Evolutionary conservation across 345 rosid species (phyloP), one percentile per base, ranked within the genome.

Genomic region (Cardamine resedifolia): DNA sequence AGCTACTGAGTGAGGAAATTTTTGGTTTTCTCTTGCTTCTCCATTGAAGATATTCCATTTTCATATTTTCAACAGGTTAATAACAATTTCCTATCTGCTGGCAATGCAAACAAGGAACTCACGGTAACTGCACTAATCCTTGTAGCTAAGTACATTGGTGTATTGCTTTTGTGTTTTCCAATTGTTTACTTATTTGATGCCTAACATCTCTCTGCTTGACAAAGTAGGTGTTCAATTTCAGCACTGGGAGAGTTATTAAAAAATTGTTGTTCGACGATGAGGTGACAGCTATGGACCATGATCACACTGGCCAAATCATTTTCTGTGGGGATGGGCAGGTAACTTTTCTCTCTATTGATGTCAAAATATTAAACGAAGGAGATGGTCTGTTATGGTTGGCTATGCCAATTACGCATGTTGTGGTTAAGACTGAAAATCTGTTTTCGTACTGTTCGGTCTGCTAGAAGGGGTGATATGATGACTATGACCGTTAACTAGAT

Each of bases 321-420:
- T 95, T 95, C 84, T 91, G 99, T 61, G 96, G 99, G 33, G 99
- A 95, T 84, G 90, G 81, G 20, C 90, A 84, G 88, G 99, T 87
- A 56, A 70, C 10, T 43, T 36, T 70, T 64, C 68, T 47, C n/a
- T 61, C 9, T 48, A 55, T 28, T 21, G 28, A 52, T 56, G 26
- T 47, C 27, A 39, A 36, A 18, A 16, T 48, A 30, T 66, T 23
- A 44, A 60, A 33, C 27, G 10, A 66, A 20, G 47, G 15, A 20
- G 19, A 34, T 60, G n/a, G 38, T 75, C 63, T 10, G 10, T 60
- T 51, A 39, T 4, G 48, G 34, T 41, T 66, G 3, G 12, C 5
- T 74, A 50, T 50, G 21, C 73, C 34, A 14, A 47, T 48, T 57
- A 36, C 39, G 23, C 18, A 57, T 49, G 53, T 21, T 9, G 59